Conservation (phyloP, 75 land plant species). For the Cupressus sempervirens region DNA sequence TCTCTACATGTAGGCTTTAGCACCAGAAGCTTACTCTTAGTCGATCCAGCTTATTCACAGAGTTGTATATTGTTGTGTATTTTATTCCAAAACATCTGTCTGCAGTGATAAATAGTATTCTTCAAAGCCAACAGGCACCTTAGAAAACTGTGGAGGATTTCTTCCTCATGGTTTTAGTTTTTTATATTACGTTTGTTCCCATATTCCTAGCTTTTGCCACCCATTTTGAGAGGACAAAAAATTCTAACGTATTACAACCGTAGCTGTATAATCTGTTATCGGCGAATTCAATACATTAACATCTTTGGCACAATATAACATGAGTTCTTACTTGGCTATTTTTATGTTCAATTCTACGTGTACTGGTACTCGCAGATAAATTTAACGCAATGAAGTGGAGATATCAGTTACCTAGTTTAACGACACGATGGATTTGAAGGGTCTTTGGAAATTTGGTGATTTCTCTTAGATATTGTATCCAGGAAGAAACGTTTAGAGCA, state of each 20-base stretch:
- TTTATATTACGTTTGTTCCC: background rate
- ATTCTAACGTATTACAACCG: too few relatives aligned
- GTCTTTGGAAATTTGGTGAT: background rate
- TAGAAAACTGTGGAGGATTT: background rate
- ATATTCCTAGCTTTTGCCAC: background rate
- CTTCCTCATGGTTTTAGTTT: background rate
- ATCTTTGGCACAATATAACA: too few relatives aligned
- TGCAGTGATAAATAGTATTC: background rate
- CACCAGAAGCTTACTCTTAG: background rate
- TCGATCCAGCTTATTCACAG: background rate
- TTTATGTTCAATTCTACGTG: background rate
- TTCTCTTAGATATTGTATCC: too few relatives aligned
- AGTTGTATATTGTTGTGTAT: slow-evolving; percentile 9
- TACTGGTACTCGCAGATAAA: background rate
- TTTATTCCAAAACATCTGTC: background rate
- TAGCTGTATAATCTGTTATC: too few relatives aligned
- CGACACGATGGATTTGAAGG: background rate
- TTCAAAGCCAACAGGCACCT: background rate
- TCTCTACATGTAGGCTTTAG: background rate
- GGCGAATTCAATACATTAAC: too few relatives aligned
- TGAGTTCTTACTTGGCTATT: too few relatives aligned
- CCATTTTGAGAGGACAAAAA: too few relatives aligned
- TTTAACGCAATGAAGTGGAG: background rate
- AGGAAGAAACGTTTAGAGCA: too few relatives aligned
- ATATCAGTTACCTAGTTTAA: background rate